A percentile compares a stretch with the other conserved stretches of the same genome.
These are phyloP conservation scores for Aspergillus persii DNA, from an alignment of 2,329 filamentous ascomycete species.

Conservation along the genomic window DNA sequence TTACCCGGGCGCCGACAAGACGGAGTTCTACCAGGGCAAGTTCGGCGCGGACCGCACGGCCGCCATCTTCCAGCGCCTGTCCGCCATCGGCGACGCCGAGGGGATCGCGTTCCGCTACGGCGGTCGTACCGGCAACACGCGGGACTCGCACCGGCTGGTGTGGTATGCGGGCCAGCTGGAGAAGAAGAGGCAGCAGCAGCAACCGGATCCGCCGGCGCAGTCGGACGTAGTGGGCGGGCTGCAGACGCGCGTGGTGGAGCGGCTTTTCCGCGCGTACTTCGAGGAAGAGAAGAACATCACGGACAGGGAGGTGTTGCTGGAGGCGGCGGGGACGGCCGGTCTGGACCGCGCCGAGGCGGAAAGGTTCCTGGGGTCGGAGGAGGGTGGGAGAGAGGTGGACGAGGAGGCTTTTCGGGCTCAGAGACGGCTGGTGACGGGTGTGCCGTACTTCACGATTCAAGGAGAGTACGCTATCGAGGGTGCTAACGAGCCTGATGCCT, in stretches of 20 bases:
- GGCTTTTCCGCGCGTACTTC: slow-evolving; percentile 66
- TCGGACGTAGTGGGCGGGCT: slow-evolving; percentile 39
- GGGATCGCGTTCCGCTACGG: slow-evolving; percentile 73
- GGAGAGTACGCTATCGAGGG: slow-evolving; percentile 65
- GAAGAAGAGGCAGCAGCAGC: slow-evolving; percentile 4
- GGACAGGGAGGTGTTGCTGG: slow-evolving; percentile 51
- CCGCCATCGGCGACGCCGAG: slow-evolving; percentile 58
- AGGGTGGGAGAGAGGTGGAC: slow-evolving; percentile 59
- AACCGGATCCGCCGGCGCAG: slow-evolving; percentile 20
- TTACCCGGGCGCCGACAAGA: slow-evolving; percentile 51
- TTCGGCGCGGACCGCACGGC: slow-evolving; percentile 62
- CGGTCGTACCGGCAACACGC: slow-evolving; percentile 71
- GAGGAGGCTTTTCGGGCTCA: slow-evolving; percentile 53
- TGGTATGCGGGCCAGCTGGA: slow-evolving; percentile 62
- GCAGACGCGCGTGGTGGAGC: slow-evolving; percentile 61
- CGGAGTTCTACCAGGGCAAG: slow-evolving; percentile 59
- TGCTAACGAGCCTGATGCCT: slow-evolving; percentile 67
- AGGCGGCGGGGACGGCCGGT: slow-evolving; percentile 55
- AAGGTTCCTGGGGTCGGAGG: slow-evolving; percentile 54
- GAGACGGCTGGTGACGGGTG: slow-evolving; percentile 60
- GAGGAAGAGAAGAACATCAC: slow-evolving; percentile 65
- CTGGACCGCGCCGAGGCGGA: slow-evolving; percentile 53
- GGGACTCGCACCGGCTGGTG: slow-evolving; percentile 75
- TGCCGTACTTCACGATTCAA: slow-evolving; percentile 75
- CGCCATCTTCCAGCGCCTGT: slow-evolving; percentile 59